Evolutionary conservation across 768 basidiomycete genomes (phyloP).

Genomic region (Pluteus cervinus): DNA sequence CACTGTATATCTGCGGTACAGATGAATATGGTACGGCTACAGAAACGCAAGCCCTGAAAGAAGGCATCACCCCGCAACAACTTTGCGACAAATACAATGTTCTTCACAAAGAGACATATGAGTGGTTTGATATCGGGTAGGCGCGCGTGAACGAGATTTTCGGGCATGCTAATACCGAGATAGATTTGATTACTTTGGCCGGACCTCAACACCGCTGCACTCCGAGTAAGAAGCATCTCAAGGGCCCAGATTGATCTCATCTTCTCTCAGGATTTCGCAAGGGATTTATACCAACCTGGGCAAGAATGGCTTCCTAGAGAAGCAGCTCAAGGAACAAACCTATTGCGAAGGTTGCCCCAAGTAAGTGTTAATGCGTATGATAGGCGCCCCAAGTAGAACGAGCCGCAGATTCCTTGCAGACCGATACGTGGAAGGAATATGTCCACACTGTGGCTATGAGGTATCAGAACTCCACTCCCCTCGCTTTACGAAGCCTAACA

Average conservation of each 20-base stretch:
- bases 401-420: constrained; percentile 82
- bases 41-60: constrained; percentile 93
- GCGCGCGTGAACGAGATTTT: constrained; percentile 11
- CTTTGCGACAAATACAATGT: constrained; percentile 89
- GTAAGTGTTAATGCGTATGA: constrained; percentile 28
- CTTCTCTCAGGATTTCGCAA: constrained; percentile 69
- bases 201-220: constrained; percentile 87
- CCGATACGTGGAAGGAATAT: constrained; percentile 96
- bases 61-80: constrained; percentile 69
- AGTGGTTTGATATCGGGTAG: constrained; percentile 96
- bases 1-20: constrained; percentile 94
- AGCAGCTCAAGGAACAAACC: constrained; percentile 86
- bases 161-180: constrained; percentile 5
- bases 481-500: background rate
- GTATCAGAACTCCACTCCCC: constrained; percentile 29
- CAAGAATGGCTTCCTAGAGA: constrained; percentile 69
- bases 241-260: background rate
- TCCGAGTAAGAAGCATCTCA: constrained; percentile 56
- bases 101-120: constrained; percentile 87
- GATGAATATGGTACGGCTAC: constrained; percentile 99
- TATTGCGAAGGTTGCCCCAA: constrained; percentile 91
- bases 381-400: background rate
- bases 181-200: constrained; percentile 94
- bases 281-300: constrained; percentile 83
- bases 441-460: constrained; percentile 87